Evolutionary conservation across 2,329 filamentous ascomycete genomes (phyloP).

Genomic region (Fusarium lyarnte): DNA sequence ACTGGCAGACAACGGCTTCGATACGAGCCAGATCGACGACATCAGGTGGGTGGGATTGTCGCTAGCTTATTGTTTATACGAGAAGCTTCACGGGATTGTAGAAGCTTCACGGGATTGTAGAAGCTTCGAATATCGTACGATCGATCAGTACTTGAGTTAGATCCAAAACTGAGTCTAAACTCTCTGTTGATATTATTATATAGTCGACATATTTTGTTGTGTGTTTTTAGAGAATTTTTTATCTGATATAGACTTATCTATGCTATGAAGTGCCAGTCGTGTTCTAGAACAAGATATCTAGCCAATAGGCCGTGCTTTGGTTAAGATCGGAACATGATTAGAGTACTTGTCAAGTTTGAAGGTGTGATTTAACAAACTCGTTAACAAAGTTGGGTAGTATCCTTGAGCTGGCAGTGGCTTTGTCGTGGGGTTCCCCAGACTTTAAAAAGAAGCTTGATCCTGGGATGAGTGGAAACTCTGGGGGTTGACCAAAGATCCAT

Average conservation of each 20-base stretch:
- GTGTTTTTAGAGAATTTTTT: background rate
- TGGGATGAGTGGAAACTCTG: background rate
- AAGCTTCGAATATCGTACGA: background rate
- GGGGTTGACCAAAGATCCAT: background rate
- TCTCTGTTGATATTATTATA: background rate
- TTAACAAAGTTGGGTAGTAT: background rate
- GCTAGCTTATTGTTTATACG: conserved; percentile 9
- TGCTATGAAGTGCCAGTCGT: background rate
- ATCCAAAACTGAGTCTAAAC: background rate
- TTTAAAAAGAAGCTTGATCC: conserved; percentile 9
- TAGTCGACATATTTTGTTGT: too few species aligned
- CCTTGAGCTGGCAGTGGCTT: background rate
- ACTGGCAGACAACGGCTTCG: background rate
- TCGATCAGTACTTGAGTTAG: background rate
- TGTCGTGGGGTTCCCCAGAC: conserved; percentile 7
- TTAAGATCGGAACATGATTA: background rate
- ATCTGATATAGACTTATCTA: background rate
- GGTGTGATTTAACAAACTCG: background rate
- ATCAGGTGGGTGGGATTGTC: conserved; percentile 1
- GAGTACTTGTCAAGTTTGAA: background rate
- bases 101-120: background rate
- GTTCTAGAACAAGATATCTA: background rate
- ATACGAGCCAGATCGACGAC: conserved; percentile 25
- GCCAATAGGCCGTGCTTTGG: background rate
- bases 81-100: background rate